Evolutionary conservation across 139 green algal species (phyloP), one percentile per base, ranked within the genome.

Genomic region (Chlamydomonas applanata): DNA sequence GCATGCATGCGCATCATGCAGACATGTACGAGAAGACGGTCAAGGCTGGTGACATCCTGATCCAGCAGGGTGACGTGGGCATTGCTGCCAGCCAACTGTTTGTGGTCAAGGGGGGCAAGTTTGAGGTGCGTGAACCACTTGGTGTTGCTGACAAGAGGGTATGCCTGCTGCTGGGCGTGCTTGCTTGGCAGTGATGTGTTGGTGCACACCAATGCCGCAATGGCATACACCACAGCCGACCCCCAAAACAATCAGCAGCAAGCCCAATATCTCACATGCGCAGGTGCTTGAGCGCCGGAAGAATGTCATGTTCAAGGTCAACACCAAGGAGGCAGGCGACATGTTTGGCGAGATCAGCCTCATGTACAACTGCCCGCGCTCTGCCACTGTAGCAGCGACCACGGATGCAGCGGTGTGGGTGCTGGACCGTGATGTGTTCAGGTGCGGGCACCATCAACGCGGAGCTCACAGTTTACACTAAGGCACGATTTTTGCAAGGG

Each of bases 61-160:
- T 97, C 74, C 87, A 91, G 68, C 88, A 97, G 77, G 93, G 92
- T 1, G 94, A 97, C 77, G 89, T 81, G n/a, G 91, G 93, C n/a
- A 66, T 93, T 34, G 84, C 85, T 5, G 89, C 93, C n/a, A 85
- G 84, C 5, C 92, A 98, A 84, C 79, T 98, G 70, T 98, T 95
- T 66, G 86, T 98, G 0, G 93, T 98, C 22, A 96, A 95, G 70
- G 80, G 52, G 16, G 94, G 94, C 3, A 88, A 93, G 69, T 97
- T 98, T 74, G 93, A 98, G 79, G 92, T 93, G 53, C 40, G 76
- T 20, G n/a, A n/a, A n/a, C n/a, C n/a, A n/a, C n/a, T n/a, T n/a
- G n/a, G n/a, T n/a, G n/a, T n/a, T n/a, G n/a, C n/a, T n/a, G n/a
- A n/a, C n/a, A n/a, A n/a, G n/a, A n/a, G n/a, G n/a, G n/a, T n/a